Evolutionary conservation across 768 basidiomycete genomes (phyloP).

Genomic region (Psilocybe tampanensis): DNA sequence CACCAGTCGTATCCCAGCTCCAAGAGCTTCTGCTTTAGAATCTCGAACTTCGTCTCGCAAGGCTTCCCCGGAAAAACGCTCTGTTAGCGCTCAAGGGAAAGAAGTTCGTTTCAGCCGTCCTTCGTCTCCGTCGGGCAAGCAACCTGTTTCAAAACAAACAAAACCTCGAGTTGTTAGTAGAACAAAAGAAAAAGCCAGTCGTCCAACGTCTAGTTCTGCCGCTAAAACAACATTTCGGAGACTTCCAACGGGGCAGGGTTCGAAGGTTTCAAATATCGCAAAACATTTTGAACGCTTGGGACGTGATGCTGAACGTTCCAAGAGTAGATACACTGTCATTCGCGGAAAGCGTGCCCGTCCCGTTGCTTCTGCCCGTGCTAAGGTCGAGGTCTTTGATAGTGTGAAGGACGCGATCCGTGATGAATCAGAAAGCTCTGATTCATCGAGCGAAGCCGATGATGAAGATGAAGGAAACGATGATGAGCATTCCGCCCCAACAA

Average conservation of each 20-base stretch:
- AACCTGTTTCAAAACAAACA: slow-evolving; percentile 34
- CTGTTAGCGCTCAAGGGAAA: slow-evolving; percentile 32
- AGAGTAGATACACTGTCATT: slow-evolving; percentile 82
- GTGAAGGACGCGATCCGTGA: slow-evolving; percentile 84
- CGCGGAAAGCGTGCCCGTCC: slow-evolving; percentile 87
- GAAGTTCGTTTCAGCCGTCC: slow-evolving; percentile 50
- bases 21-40: slow-evolving; percentile 48
- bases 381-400: slow-evolving; percentile 86
- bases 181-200: slow-evolving; percentile 45
- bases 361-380: slow-evolving; percentile 85
- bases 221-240: slow-evolving; percentile 60
- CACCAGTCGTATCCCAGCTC: slow-evolving; percentile 56
- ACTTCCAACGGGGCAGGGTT: slow-evolving; percentile 48
- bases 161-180: slow-evolving; percentile 41
- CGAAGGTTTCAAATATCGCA: slow-evolving; percentile 85
- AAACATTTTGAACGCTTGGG: slow-evolving; percentile 88
- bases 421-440: slow-evolving; percentile 71
- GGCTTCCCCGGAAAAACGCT: slow-evolving; percentile 75
- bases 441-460: slow-evolving; percentile 59
- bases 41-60: slow-evolving; percentile 66
- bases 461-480: slow-evolving; percentile 55
- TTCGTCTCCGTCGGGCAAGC: slow-evolving; percentile 44
- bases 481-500: slow-evolving; percentile 31
- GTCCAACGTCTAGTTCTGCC: slow-evolving; percentile 42
- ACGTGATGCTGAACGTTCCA: slow-evolving; percentile 73